Evolutionary conservation across 768 basidiomycete genomes (phyloP).

Genomic region (Kwoniella shandongensis): DNA sequence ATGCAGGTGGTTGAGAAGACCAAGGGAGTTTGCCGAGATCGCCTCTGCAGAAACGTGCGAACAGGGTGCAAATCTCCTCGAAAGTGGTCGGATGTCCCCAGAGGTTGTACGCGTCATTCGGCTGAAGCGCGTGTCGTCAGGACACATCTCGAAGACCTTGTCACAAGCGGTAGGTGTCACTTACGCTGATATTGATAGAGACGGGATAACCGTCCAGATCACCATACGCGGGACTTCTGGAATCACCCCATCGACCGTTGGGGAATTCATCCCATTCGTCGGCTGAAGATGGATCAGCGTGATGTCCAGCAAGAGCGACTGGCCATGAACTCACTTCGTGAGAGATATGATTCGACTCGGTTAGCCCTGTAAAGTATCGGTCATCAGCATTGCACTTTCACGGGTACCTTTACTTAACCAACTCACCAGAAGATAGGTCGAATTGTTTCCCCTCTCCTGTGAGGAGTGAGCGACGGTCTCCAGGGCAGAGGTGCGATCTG

Average conservation of each 20-base stretch:
- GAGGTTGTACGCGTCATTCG: constrained; percentile 43
- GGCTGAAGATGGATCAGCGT: constrained; percentile 48
- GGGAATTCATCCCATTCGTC: constrained; percentile 99
- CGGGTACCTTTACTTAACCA: no score
- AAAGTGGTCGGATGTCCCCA: constrained; percentile 49
- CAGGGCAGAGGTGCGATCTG: constrained; percentile 94
- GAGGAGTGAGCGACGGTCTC: constrained; percentile 94
- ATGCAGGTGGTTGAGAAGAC: constrained; percentile 53
- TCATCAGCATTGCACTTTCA: no score
- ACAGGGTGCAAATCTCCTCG: constrained; percentile 47
- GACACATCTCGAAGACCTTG: no score
- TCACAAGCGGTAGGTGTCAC: no score
- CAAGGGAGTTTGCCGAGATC: constrained; percentile 52
- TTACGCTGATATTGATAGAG: constrained; percentile 81
- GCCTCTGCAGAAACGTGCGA: constrained; percentile 52
- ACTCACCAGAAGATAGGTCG: constrained; percentile 89
- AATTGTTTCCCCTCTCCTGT: constrained; percentile 83
- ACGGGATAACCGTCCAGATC: constrained; percentile 97
- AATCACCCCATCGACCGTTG: constrained; percentile 97
- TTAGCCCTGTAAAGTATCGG: constrained; percentile 63
- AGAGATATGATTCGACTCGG: constrained; percentile 88
- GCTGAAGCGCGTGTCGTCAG: constrained; percentile 19
- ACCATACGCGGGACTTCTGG: constrained; percentile 94
- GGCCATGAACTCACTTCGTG: constrained; percentile 60
- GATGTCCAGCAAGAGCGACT: neutral